Conservation (phyloP, 2,329 filamentous ascomycete species). For the Immersiporthe knoxdaviesiana region DNA sequence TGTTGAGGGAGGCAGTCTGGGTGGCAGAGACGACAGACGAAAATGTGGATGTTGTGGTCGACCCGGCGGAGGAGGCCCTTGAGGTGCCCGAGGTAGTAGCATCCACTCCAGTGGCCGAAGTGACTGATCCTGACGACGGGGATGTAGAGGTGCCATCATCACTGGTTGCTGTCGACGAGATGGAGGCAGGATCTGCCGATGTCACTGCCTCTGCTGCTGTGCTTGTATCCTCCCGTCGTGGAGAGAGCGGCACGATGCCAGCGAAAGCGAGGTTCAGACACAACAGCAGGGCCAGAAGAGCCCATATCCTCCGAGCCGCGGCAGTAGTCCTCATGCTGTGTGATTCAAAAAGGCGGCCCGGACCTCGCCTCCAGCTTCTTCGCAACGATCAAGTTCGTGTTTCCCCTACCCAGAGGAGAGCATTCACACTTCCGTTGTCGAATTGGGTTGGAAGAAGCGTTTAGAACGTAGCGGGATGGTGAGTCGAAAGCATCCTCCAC, state of each 20-base stretch:
- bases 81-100: background rate
- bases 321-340: conserved; percentile 23
- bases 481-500: conserved; percentile 19
- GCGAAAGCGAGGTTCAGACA: conserved; percentile 23
- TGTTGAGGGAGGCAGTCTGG: conserved; percentile 22
- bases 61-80: background rate
- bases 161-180: conserved; percentile 12
- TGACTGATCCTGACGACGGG: conserved; percentile 13
- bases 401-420: background rate
- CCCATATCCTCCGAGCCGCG: conserved; percentile 15
- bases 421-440: background rate
- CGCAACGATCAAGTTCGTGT: background rate
- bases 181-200: background rate
- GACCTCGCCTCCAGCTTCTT: background rate
- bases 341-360: background rate
- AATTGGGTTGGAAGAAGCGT: background rate
- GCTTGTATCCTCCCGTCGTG: conserved; percentile 18
- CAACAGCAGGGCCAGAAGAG: conserved; percentile 19
- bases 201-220: background rate
- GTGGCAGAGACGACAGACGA: conserved; percentile 1
- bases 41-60: background rate
- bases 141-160: conserved; percentile 18
- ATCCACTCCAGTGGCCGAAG: background rate
- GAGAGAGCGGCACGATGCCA: conserved; percentile 25
- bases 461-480: background rate